Percentiles rank a stretch among this genome's conserved stretches.
Evolutionary conservation across 352 stramenopile species (phyloP).

Genomic region (Discostella stelligera): DNA sequence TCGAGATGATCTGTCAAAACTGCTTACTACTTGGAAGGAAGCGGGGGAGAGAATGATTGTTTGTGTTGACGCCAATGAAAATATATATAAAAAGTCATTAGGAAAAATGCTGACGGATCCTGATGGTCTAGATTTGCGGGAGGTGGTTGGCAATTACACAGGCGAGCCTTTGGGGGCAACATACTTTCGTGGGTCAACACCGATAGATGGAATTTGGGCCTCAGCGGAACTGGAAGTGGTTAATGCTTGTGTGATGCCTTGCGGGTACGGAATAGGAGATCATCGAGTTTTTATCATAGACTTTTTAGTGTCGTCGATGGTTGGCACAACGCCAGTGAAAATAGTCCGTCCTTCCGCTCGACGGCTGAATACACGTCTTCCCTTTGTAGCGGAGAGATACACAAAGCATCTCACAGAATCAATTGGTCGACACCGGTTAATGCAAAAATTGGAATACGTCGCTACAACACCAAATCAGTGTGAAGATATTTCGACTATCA

Average conservation of each 20-base stretch:
- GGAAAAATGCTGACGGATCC: background rate
- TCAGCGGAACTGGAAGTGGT: too few relatives aligned
- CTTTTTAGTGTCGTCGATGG: background rate
- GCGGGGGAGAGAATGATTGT: constrained; percentile 8
- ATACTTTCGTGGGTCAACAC: constrained; percentile 15
- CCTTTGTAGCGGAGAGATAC: background rate
- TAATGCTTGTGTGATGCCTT: too few relatives aligned
- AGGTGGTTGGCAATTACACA: background rate
- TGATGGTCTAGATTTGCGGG: constrained; percentile 4
- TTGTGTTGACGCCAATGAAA: constrained; percentile 25
- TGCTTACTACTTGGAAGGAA: constrained; percentile 13
- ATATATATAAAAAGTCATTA: constrained; percentile 18
- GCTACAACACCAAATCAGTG: too few relatives aligned
- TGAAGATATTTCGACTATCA: background rate
- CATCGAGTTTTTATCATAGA: constrained; percentile 17
- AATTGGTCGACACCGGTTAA: background rate
- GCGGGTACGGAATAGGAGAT: too few relatives aligned
- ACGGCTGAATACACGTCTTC: constrained; percentile 11
- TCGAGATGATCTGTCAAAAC: background rate
- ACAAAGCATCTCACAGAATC: background rate
- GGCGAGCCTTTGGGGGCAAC: constrained; percentile 1
- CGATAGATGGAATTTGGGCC: background rate
- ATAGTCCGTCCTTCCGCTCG: background rate
- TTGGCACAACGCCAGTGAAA: background rate
- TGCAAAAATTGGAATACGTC: background rate